Evolutionary conservation across 305 asterid genomes (phyloP).

Genomic region (Vinca major): DNA sequence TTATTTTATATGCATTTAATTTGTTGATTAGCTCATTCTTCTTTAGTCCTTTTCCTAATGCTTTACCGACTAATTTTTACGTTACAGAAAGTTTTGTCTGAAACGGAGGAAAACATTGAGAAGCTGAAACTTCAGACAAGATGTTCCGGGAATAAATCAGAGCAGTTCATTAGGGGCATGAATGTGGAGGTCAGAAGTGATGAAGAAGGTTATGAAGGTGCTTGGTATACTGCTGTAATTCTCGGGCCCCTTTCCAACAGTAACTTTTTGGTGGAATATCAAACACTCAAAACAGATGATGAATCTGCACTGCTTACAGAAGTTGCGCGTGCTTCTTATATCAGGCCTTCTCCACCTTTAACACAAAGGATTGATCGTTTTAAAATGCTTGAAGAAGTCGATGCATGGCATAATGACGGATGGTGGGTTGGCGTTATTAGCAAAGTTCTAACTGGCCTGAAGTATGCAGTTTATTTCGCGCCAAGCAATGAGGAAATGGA

Average conservation of each 20-base stretch:
- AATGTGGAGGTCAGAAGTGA: constrained; percentile 47
- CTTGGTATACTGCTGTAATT: constrained; percentile 15
- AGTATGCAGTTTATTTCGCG: constrained; percentile 19
- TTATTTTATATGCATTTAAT: background rate
- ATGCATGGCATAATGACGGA: constrained; percentile 20
- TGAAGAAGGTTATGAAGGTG: constrained; percentile 32
- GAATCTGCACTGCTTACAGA: constrained; percentile 5
- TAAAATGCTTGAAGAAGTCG: constrained; percentile 19
- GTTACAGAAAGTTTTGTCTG: constrained; percentile 12
- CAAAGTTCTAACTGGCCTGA: background rate
- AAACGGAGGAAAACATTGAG: constrained; percentile 20
- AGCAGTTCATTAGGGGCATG: constrained; percentile 33
- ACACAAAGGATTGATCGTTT: background rate
- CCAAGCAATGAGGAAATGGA: constrained; percentile 14
- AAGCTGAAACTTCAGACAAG: constrained; percentile 27
- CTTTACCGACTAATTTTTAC: background rate
- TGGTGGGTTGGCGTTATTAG: constrained; percentile 22
- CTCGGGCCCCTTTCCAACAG: background rate
- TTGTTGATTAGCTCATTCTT: background rate
- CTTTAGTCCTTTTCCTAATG: background rate
- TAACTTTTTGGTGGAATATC: constrained; percentile 16
- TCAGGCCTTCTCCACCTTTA: constrained; percentile 18
- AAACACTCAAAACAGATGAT: constrained; percentile 15
- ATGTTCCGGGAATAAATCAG: constrained; percentile 16
- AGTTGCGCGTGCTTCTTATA: background rate